A percentile compares a stretch with the other conserved stretches of the same genome.
phyloP scores from a whole-genome alignment of 2,329 filamentous ascomycete genomes.

The Alternaria consortialis region DNA sequence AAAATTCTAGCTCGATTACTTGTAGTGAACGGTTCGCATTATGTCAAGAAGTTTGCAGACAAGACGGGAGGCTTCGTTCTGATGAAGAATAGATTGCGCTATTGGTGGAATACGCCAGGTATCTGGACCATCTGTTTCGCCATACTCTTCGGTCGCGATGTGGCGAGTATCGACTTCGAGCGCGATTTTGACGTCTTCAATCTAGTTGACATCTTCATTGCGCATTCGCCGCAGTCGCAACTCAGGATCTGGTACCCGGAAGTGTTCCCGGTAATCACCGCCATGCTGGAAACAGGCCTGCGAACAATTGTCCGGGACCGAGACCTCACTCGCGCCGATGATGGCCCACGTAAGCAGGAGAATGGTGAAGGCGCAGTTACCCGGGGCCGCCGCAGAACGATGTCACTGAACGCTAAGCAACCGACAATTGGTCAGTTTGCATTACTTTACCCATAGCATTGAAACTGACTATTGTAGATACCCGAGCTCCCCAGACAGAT shows the following conservation, averaged over 20 bases:
- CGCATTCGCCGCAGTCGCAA: slow-evolving; percentile 53
- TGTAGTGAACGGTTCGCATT: slow-evolving; percentile 80
- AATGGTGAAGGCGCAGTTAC: slow-evolving; percentile 33
- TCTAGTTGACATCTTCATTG: slow-evolving; percentile 75
- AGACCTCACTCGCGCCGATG: slow-evolving; percentile 34
- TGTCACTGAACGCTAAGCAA: slow-evolving; percentile 71
- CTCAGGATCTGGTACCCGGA: slow-evolving; percentile 78
- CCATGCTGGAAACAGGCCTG: slow-evolving; percentile 87
- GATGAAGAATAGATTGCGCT: slow-evolving; percentile 80
- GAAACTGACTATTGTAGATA: slow-evolving; percentile 39
- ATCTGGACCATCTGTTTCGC: slow-evolving; percentile 90
- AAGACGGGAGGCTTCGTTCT: slow-evolving; percentile 90
- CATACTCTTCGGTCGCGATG: slow-evolving; percentile 85
- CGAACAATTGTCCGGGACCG: slow-evolving; percentile 58
- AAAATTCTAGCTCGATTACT: slow-evolving; percentile 86
- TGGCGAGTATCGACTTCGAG: slow-evolving; percentile 77
- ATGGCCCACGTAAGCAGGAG: slow-evolving; percentile 24
- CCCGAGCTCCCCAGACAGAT: slow-evolving; percentile 44
- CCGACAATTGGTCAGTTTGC: slow-evolving; percentile 41
- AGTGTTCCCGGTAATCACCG: slow-evolving; percentile 78
- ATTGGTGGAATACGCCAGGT: slow-evolving; percentile 87
- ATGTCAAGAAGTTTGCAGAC: slow-evolving; percentile 83
- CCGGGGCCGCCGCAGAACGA: slow-evolving; percentile 66
- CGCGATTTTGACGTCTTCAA: slow-evolving; percentile 77
- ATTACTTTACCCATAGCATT: fast-evolving